Base-by-base conservation (phyloP, 176 grass and related monocot genomes). In the Puya raimondii region DNA sequence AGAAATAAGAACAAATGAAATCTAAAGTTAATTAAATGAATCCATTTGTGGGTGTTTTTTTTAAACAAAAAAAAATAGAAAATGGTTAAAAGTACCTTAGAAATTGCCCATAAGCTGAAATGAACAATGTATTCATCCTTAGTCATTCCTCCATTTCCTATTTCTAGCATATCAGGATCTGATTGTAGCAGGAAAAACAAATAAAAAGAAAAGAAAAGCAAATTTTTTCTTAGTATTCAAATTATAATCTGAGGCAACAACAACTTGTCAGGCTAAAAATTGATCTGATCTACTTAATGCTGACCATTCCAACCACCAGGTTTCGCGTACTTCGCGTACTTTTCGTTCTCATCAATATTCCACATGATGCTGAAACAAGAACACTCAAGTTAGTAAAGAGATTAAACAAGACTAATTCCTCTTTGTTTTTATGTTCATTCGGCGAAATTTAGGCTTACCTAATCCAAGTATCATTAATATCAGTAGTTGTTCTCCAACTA, bases 161-260 rank as follows among this genome's bases (percentile, higher is more conserved):
- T 81, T 73, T 92, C 94, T 2, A 97, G 94, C 94, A 97, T 93
- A 70, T 93, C 90, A 25, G 86, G 90, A 21, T 89, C 89, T 88
- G 82, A 74, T 51, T 33, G 65, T 11, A 68, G 52, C 5, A 65
- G 65, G 53, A 68, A 65, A 49, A 26, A 61, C 49, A 66, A 51
- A 15, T 25, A 64, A 47, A 18, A 33, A 77, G 12, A 42, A 69
- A 79, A 26, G 21, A 75, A 68, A 2, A 11, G 23, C 14, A 76
- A 6, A 54, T 16, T 49, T 16, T 49, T 53, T 22, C 9, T 76
- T 67, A 76, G 14, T 67, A 67, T 21, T 0, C 20, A 25, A 20
- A 68, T 25, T 20, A 33, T 10, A 63, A 18, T 58, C 11, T 66
- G 65, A 56, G 2, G 48, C 53, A 26, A 3, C 53, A 26, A 3